Conservation (phyloP, 805 yeast species). For the Candida incommunis region DNA sequence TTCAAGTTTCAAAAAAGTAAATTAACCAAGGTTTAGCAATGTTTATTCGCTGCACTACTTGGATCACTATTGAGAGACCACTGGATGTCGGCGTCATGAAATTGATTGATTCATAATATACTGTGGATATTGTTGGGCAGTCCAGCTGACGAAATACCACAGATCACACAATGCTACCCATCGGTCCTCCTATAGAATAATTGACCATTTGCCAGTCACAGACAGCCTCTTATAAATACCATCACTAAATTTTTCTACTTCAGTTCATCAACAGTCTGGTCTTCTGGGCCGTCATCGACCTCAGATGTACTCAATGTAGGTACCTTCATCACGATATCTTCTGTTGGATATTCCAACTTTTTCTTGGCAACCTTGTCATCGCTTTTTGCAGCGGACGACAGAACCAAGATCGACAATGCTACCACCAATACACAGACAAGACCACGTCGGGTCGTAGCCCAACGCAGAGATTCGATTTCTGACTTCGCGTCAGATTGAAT, state of each 20-base stretch:
- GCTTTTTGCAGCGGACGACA: conserved; percentile 22
- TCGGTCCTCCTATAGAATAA: no score
- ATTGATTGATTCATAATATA: no score
- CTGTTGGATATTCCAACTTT: conserved; percentile 4
- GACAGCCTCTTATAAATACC: no score
- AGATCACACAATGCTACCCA: no score
- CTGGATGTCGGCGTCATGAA: no score
- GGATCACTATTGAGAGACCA: no score
- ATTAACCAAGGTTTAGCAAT: no score
- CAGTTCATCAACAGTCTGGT: conserved; percentile 23
- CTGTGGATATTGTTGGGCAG: no score
- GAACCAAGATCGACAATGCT: conserved; percentile 48
- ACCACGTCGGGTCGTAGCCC: conserved; percentile 90
- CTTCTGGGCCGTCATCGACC: conserved; percentile 20
- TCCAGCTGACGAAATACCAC: no score
- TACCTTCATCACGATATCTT: conserved; percentile 14
- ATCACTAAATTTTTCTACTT: conserved; percentile 14
- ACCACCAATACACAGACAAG: conserved; percentile 56
- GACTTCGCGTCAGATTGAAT: conserved; percentile 70
- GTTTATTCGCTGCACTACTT: no score
- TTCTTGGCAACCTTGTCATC: conserved; percentile 18
- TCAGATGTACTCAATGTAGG: conserved; percentile 15
- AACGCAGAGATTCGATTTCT: conserved; percentile 75
- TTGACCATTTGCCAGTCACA: no score
- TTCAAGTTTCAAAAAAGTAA: no score